Percentiles rank a stretch among this genome's conserved stretches.
phyloP scores from a whole-genome alignment of 1,284 basidiomycete genomes.

The Rhodotorula sp. region DNA sequence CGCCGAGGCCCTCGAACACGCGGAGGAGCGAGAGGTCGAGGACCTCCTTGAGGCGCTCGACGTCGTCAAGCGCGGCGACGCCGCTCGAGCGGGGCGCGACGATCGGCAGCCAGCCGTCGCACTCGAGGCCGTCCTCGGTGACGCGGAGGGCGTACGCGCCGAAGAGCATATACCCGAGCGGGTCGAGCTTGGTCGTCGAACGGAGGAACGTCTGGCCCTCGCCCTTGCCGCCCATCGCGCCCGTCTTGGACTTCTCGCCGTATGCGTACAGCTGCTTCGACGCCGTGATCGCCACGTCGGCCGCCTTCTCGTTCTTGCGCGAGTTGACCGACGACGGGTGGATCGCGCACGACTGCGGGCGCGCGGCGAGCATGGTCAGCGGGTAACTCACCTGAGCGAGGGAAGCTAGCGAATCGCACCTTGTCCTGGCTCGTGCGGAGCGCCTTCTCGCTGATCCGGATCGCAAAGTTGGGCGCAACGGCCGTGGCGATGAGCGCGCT shows the following conservation, averaged over 20 bases:
- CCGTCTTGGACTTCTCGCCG: constrained; percentile 79
- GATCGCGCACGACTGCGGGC: constrained; percentile 66
- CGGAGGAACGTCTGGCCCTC: constrained; percentile 70
- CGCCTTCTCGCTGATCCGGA: constrained; percentile 70
- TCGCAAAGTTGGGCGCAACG: constrained; percentile 89
- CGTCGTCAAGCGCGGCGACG: constrained; percentile 75
- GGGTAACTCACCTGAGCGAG: too few species aligned
- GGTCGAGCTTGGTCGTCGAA: constrained; percentile 77
- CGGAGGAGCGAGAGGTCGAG: constrained; percentile 85
- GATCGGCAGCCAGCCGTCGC: constrained; percentile 89
- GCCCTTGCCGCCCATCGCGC: constrained; percentile 54
- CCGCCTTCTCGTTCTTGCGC: constrained; percentile 63
- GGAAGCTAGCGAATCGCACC: constrained; percentile 55
- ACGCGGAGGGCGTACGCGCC: constrained; percentile 72
- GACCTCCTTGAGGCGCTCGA: constrained; percentile 75
- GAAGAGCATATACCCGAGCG: constrained; percentile 88
- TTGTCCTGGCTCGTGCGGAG: constrained; percentile 83
- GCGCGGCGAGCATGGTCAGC: too few species aligned
- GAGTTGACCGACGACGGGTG: constrained; percentile 87
- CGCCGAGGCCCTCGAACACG: constrained; percentile 79
- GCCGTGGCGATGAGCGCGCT: constrained; percentile 84
- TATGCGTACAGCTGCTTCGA: constrained; percentile 79
- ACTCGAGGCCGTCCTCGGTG: constrained; percentile 57
- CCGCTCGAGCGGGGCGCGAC: constrained; percentile 47
- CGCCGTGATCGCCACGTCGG: constrained; percentile 49